Percentiles rank a stretch among this genome's conserved stretches.
Evolutionary conservation across 73 alveolate species (phyloP).

Genomic region (Tetrahymena thermophila): DNA sequence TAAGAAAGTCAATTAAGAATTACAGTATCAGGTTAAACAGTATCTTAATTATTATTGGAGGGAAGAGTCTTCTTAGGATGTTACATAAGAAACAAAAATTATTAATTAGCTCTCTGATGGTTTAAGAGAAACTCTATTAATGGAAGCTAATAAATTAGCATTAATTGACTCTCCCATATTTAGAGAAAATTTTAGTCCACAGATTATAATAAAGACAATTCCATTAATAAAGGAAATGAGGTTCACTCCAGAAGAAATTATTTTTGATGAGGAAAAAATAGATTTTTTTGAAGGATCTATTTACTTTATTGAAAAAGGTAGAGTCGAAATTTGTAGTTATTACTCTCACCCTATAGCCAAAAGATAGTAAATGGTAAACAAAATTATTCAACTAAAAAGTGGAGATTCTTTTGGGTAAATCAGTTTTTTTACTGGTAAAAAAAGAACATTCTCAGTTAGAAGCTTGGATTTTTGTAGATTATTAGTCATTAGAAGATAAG

Average conservation of each 20-base stretch:
- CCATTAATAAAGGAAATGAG: neutral
- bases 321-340: neutral
- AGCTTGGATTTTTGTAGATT: neutral
- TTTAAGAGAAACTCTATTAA: slow-evolving; percentile 10
- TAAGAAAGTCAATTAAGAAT: neutral
- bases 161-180: neutral
- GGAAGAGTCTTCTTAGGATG: slow-evolving; percentile 24
- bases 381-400: neutral
- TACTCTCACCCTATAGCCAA: neutral
- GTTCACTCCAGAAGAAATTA: neutral
- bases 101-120: slow-evolving; percentile 28
- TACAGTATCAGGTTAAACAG: slow-evolving; percentile 7
- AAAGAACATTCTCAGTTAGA: neutral
- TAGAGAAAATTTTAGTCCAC: neutral
- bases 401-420: neutral
- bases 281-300: neutral
- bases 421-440: neutral
- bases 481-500: neutral
- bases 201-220: neutral
- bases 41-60: slow-evolving; percentile 33
- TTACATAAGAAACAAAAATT: slow-evolving; percentile 4
- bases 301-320: neutral
- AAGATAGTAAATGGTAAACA: neutral
- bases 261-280: neutral
- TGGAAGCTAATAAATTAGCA: neutral